phyloP scores from a whole-genome alignment of 1,284 basidiomycete genomes.

The Ustilago cynodontis region DNA sequence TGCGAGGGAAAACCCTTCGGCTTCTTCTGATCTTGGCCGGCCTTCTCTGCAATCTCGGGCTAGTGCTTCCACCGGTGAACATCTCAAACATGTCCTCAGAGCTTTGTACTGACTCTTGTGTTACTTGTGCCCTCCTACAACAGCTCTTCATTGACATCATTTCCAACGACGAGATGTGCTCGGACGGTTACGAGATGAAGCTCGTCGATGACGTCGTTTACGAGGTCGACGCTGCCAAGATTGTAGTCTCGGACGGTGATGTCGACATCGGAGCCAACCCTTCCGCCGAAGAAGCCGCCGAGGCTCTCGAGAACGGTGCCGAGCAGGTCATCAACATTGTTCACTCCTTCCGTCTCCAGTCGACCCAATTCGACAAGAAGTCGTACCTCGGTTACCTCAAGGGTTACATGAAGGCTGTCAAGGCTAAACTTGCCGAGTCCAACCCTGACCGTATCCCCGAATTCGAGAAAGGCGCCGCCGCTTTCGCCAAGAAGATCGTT shows the following conservation, averaged over 20 bases:
- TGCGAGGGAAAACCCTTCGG: background rate
- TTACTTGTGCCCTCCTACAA: background rate
- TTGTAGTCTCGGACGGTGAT: constrained; percentile 84
- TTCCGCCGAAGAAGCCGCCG: constrained; percentile 85
- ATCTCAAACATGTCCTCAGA: background rate
- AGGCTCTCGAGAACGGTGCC: constrained; percentile 84
- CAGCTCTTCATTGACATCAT: constrained; percentile 80
- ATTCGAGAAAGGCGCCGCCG: constrained; percentile 86
- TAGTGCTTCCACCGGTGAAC: background rate
- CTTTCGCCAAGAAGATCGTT: constrained; percentile 77
- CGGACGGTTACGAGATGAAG: constrained; percentile 75
- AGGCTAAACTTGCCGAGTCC: constrained; percentile 72
- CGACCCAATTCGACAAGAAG: constrained; percentile 92
- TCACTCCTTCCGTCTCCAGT: constrained; percentile 89
- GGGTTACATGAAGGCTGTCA: constrained; percentile 85
- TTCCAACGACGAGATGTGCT: constrained; percentile 84
- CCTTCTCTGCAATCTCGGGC: background rate
- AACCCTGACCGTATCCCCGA: constrained; percentile 79
- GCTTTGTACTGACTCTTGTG: background rate
- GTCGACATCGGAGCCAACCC: constrained; percentile 85
- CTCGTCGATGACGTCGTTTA: constrained; percentile 84
- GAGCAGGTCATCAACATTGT: constrained; percentile 87
- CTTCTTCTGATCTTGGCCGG: background rate
- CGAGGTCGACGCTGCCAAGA: constrained; percentile 87
- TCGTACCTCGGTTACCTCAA: constrained; percentile 87